Conservation (phyloP, 495 filamentous ascomycete genomes). For the Aspergillus bridgeri region DNA sequence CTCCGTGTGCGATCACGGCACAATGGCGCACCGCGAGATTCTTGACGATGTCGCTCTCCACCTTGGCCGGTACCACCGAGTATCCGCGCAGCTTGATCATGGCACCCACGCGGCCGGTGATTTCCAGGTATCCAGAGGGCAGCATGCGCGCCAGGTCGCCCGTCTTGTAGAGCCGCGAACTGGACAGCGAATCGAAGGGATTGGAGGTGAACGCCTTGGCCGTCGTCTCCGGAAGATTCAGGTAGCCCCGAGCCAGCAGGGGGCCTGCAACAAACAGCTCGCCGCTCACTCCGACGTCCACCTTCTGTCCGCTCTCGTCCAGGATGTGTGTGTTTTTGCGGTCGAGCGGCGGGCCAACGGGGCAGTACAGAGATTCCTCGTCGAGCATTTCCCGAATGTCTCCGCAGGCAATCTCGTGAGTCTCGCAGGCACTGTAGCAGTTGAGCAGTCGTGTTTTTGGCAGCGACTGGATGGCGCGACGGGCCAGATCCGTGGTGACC, state of each 20-base stretch:
- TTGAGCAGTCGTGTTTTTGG: slow-evolving; percentile 63
- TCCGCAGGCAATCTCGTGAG: slow-evolving; percentile 68
- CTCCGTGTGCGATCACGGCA: slow-evolving; percentile 58
- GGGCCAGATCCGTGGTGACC: slow-evolving; percentile 63
- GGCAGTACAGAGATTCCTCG: slow-evolving; percentile 50
- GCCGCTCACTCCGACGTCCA: slow-evolving; percentile 64
- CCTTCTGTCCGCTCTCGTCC: slow-evolving; percentile 50
- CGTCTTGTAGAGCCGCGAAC: slow-evolving; percentile 70
- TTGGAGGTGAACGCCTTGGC: slow-evolving; percentile 63
- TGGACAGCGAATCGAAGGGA: slow-evolving; percentile 48
- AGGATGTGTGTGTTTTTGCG: slow-evolving; percentile 58
- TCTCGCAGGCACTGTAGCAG: slow-evolving; percentile 70
- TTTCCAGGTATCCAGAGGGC: slow-evolving; percentile 68
- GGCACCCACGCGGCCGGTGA: slow-evolving; percentile 71
- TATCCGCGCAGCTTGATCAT: slow-evolving; percentile 83
- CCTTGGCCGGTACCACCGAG: slow-evolving; percentile 74
- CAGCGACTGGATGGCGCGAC: slow-evolving; percentile 55
- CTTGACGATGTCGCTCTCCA: slow-evolving; percentile 61
- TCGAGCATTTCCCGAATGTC: slow-evolving; percentile 62
- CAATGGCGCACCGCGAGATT: slow-evolving; percentile 59
- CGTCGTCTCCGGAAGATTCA: slow-evolving; percentile 79
- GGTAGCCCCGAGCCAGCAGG: slow-evolving; percentile 75
- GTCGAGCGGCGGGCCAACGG: slow-evolving; percentile 60
- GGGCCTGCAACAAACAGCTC: slow-evolving; percentile 80
- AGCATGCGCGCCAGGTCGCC: slow-evolving; percentile 76